Evolutionary conservation across 2,329 filamentous ascomycete species (phyloP).

Genomic region (Botrytis paeoniae): DNA sequence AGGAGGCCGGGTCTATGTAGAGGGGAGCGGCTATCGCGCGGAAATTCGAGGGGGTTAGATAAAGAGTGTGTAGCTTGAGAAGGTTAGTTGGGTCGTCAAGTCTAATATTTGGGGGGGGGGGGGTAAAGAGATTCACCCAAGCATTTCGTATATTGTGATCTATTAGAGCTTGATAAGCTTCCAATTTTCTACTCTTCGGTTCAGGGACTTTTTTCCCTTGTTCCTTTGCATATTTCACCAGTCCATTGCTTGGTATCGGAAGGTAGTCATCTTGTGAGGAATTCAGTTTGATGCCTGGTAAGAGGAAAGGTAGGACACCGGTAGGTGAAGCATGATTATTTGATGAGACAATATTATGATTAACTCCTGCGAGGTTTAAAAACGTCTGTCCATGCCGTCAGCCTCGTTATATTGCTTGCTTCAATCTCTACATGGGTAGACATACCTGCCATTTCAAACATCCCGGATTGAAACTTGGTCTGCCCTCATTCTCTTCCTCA

Average conservation of each 20-base stretch:
- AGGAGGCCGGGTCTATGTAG: conserved; percentile 67
- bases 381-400: conserved; percentile 60
- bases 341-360: conserved; percentile 65
- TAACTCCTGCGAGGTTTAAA: conserved; percentile 70
- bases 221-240: conserved; percentile 66
- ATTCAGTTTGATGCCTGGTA: conserved; percentile 47
- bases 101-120: conserved; percentile 8
- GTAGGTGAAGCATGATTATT: conserved; percentile 92
- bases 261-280: conserved; percentile 38
- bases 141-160: conserved; percentile 77
- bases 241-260: conserved; percentile 60
- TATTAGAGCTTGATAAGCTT: conserved; percentile 76
- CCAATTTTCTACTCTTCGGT: conserved; percentile 48
- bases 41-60: conserved; percentile 68
- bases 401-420: conserved; percentile 6
- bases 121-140: conserved; percentile 58
- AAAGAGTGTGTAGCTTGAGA: conserved; percentile 72
- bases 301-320: conserved; percentile 83
- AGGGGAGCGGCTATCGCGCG: conserved; percentile 61
- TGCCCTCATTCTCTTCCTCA: conserved; percentile 48
- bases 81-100: neutral
- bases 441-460: conserved; percentile 96
- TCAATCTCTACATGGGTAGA: conserved; percentile 18
- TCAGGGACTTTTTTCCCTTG: conserved; percentile 47
- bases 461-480: conserved; percentile 83